Evolutionary conservation across 1,284 basidiomycete species (phyloP).

Genomic region (Clitocybe nebularis): DNA sequence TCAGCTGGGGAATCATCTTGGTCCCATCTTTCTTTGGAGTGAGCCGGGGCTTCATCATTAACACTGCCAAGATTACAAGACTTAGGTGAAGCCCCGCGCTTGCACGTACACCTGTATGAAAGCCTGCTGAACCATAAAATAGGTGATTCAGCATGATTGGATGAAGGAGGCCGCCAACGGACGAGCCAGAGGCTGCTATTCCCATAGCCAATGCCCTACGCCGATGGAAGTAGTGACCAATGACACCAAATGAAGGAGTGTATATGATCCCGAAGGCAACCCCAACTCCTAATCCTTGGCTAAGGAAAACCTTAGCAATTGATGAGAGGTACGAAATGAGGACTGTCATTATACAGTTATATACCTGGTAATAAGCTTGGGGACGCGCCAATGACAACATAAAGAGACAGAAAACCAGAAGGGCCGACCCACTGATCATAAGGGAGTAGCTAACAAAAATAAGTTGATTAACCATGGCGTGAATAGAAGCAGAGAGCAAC

Average conservation of each 20-base stretch:
- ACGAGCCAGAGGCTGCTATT: slow-evolving; percentile 2
- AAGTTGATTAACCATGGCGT: background rate
- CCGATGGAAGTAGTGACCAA: slow-evolving; percentile 1
- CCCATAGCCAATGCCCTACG: slow-evolving; percentile 4
- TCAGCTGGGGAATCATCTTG: background rate
- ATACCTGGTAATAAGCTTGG: background rate
- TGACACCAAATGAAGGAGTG: background rate
- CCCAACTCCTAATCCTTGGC: slow-evolving; percentile 2
- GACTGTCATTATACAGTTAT: background rate
- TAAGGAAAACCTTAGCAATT: slow-evolving; percentile 1
- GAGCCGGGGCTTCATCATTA: background rate
- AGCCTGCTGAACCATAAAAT: slow-evolving; percentile 4
- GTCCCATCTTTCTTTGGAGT: background rate
- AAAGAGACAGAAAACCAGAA: background rate
- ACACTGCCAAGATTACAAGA: background rate
- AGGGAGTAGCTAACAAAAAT: background rate
- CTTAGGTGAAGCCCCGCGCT: slow-evolving; percentile 2
- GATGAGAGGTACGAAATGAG: background rate
- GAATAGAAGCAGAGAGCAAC: background rate
- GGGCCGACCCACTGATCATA: background rate
- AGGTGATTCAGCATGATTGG: slow-evolving; percentile 8
- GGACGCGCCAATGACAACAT: slow-evolving; percentile 1
- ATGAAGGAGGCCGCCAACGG: slow-evolving; percentile 1
- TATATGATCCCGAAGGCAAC: slow-evolving; percentile 1
- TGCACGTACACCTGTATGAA: slow-evolving; percentile 3